phyloP scores from a whole-genome alignment of 2,329 filamentous ascomycete genomes.

The Colletotrichum magnum region DNA sequence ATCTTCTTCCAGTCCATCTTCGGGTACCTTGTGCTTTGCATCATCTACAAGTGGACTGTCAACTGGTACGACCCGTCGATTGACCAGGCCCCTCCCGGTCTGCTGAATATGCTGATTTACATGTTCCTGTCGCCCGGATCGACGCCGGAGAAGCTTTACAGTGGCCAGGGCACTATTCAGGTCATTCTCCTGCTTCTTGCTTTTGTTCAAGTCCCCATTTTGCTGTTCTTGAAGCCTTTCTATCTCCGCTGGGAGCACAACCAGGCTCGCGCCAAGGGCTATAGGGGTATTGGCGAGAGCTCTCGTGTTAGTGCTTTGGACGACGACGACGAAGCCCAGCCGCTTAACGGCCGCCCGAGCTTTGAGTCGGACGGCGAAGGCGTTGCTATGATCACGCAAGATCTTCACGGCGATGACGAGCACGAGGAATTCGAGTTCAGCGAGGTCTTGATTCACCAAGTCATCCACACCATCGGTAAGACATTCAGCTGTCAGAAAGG shows the following conservation, averaged over 20 bases:
- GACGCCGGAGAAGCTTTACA: slow-evolving; percentile 78
- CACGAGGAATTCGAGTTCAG: slow-evolving; percentile 98
- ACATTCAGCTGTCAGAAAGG: slow-evolving; percentile 33
- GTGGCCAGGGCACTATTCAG: slow-evolving; percentile 83
- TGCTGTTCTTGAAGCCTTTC: slow-evolving; percentile 95
- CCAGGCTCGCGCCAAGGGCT: slow-evolving; percentile 86
- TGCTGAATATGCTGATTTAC: slow-evolving; percentile 99
- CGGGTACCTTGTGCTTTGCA: slow-evolving; percentile 93
- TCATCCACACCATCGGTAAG: slow-evolving; percentile 98
- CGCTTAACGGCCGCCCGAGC: slow-evolving; percentile 69
- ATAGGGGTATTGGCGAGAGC: slow-evolving; percentile 92
- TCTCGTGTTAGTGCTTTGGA: slow-evolving; percentile 91
- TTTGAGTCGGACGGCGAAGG: slow-evolving; percentile 81
- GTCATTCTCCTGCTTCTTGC: slow-evolving; percentile 85
- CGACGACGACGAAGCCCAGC: slow-evolving; percentile 79
- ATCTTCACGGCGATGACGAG: slow-evolving; percentile 80
- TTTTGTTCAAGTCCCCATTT: slow-evolving; percentile 86
- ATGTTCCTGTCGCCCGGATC: slow-evolving; percentile 93
- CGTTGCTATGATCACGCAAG: slow-evolving; percentile 89
- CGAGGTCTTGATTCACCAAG: slow-evolving; percentile 98
- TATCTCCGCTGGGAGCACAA: slow-evolving; percentile 97
- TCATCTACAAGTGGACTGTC: slow-evolving; percentile 96
- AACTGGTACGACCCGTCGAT: slow-evolving; percentile 79
- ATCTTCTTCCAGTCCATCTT: slow-evolving; percentile 99
- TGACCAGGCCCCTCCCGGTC: slow-evolving; percentile 80